phyloP scores from a whole-genome alignment of 495 filamentous ascomycete species.

The Articulospora tetracladia region DNA sequence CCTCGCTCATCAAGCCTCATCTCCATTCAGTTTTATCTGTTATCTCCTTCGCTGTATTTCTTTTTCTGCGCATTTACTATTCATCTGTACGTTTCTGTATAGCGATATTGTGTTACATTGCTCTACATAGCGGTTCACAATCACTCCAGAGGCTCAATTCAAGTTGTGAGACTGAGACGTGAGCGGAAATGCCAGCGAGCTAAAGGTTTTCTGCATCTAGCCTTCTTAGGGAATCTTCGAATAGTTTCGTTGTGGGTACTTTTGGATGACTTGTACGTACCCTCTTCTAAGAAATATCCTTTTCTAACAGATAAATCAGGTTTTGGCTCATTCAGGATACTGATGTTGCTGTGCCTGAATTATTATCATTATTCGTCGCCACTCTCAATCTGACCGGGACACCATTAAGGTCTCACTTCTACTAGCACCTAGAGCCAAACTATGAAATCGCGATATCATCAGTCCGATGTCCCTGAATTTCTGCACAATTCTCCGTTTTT shows the following conservation, averaged over 20 bases:
- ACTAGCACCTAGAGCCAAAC: background rate
- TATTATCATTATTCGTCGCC: background rate
- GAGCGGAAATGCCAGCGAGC: background rate
- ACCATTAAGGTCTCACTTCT: background rate
- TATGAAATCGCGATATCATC: background rate
- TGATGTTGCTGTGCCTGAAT: too few species aligned
- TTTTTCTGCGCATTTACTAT: background rate
- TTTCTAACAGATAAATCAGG: background rate
- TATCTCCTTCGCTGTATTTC: background rate
- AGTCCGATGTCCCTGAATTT: slow-evolving; percentile 9
- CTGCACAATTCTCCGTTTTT: slow-evolving; percentile 16
- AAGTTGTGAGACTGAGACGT: too few species aligned
- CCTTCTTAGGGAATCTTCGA: background rate
- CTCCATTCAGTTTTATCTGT: background rate
- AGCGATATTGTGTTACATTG: too few species aligned
- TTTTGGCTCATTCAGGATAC: too few species aligned
- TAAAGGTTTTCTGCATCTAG: background rate
- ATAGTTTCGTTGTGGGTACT: background rate
- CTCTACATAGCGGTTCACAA: background rate
- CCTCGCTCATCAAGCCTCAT: background rate
- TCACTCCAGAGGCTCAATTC: too few species aligned
- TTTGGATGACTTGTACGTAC: background rate
- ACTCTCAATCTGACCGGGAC: background rate
- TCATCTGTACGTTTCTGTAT: too few species aligned
- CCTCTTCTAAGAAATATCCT: background rate